Conservation (phyloP, 169 alveolate species). For the Amoebophrya sp. region DNA sequence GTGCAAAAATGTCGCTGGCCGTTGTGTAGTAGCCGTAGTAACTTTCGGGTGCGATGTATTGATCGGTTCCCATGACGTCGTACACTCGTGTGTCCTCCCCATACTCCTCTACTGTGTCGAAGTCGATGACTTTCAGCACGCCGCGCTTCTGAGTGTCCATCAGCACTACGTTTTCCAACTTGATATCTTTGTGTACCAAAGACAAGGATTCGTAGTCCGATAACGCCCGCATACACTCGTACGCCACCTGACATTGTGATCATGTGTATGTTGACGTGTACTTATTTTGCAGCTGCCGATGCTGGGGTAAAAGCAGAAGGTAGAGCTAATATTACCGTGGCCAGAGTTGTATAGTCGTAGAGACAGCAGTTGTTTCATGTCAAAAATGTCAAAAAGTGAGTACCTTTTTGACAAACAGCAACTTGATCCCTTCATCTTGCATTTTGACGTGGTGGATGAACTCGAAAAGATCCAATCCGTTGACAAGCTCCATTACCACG, state of each 20-base stretch:
- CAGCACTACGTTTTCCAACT: not conserved
- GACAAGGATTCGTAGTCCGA: not conserved
- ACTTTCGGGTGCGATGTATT: not conserved
- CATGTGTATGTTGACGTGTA: no score
- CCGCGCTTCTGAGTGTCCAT: conserved; percentile 8
- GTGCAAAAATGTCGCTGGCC: conserved; percentile 6
- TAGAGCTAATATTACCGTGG: no score
- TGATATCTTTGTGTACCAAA: not conserved
- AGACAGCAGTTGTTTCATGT: no score
- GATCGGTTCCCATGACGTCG: conserved; percentile 7
- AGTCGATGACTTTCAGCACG: not conserved
- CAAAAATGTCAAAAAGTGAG: no score
- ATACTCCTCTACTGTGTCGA: not conserved
- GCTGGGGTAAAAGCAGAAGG: no score
- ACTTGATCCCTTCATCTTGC: not conserved
- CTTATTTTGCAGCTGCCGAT: no score
- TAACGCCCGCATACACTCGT: not conserved
- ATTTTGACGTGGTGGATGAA: conserved; percentile 11
- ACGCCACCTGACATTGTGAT: no score
- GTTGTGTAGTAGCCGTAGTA: conserved; percentile 24
- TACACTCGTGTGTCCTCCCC: not conserved
- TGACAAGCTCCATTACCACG: not conserved
- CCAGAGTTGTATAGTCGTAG: no score
- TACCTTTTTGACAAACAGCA: not conserved
- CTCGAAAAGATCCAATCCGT: not conserved